These are phyloP conservation scores for Trifolium repens DNA, from an alignment of 306 rosid species.

Conservation along the genomic window DNA sequence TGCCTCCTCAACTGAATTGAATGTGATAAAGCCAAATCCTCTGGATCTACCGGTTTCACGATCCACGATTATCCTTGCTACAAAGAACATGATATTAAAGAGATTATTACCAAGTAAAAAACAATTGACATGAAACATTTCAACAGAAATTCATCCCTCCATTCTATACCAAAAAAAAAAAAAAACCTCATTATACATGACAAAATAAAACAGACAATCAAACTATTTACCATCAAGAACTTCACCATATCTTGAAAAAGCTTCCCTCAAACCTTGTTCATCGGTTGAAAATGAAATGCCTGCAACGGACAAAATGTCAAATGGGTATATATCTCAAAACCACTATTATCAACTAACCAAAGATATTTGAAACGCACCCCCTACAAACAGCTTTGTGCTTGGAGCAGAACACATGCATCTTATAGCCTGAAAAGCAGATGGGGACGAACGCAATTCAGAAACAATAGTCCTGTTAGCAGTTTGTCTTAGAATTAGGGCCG, in stretches of 20 bases:
- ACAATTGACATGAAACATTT: not conserved
- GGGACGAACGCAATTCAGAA: conserved; percentile 53
- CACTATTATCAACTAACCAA: conserved; percentile 13
- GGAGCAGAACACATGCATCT: conserved; percentile 68
- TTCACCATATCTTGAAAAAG: conserved; percentile 77
- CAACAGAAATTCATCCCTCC: conserved; percentile 7
- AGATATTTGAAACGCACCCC: conserved; percentile 61
- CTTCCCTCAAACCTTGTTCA: conserved; percentile 69
- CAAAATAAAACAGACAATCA: not conserved
- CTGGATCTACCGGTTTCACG: conserved; percentile 87
- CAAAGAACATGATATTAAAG: conserved; percentile 31
- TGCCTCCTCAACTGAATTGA: conserved; percentile 71
- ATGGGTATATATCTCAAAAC: not conserved
- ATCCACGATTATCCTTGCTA: conserved; percentile 77
- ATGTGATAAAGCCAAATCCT: conserved; percentile 90
- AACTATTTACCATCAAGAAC: conserved; percentile 71
- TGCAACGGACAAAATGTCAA: conserved; percentile 37
- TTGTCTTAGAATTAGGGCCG: conserved; percentile 64
- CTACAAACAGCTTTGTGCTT: conserved; percentile 73
- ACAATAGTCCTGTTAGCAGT: conserved; percentile 53
- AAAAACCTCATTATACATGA: not conserved
- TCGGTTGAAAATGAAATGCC: conserved; percentile 77
- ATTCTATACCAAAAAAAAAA: not conserved
- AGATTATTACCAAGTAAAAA: not conserved
- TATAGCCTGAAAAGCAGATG: conserved; percentile 62